Percentiles rank a stretch among this genome's conserved stretches.
Conservation (phyloP, 805 yeast species). For the Metschnikowia gruessii region DNA sequence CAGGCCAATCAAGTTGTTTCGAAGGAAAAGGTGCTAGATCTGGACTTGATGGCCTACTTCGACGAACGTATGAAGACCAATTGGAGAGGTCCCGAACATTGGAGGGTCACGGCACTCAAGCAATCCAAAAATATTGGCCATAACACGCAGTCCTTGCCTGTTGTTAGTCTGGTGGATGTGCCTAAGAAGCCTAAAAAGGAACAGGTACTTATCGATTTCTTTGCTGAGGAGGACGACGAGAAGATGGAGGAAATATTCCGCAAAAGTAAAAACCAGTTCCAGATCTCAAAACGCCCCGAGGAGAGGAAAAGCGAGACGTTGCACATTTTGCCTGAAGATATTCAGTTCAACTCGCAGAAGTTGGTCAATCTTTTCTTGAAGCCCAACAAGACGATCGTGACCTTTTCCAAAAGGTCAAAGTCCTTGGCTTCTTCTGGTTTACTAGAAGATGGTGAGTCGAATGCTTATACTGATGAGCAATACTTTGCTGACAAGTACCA, state of each 20-base stretch:
- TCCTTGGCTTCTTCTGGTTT: neutral
- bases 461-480: constrained; percentile 55
- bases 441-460: constrained; percentile 12
- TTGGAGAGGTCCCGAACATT: constrained; percentile 92
- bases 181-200: constrained; percentile 24
- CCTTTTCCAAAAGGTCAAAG: constrained; percentile 13
- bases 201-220: constrained; percentile 30
- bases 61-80: constrained; percentile 65
- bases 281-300: constrained; percentile 31
- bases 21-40: constrained; percentile 41
- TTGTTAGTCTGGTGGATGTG: constrained; percentile 4
- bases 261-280: constrained; percentile 25
- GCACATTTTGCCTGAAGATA: constrained; percentile 68
- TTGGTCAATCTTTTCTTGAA: constrained; percentile 67
- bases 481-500: constrained; percentile 68
- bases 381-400: constrained; percentile 49
- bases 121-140: constrained; percentile 32
- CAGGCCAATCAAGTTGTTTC: neutral
- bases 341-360: constrained; percentile 64
- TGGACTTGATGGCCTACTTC: constrained; percentile 74
- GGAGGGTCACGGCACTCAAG: constrained; percentile 63
- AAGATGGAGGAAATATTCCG: constrained; percentile 32
- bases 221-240: constrained; percentile 32
- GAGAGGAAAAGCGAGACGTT: constrained; percentile 26
- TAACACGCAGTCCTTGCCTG: neutral